Evolutionary conservation across 2,329 filamentous ascomycete species (phyloP).

Genomic region (Colletotrichum magnum): DNA sequence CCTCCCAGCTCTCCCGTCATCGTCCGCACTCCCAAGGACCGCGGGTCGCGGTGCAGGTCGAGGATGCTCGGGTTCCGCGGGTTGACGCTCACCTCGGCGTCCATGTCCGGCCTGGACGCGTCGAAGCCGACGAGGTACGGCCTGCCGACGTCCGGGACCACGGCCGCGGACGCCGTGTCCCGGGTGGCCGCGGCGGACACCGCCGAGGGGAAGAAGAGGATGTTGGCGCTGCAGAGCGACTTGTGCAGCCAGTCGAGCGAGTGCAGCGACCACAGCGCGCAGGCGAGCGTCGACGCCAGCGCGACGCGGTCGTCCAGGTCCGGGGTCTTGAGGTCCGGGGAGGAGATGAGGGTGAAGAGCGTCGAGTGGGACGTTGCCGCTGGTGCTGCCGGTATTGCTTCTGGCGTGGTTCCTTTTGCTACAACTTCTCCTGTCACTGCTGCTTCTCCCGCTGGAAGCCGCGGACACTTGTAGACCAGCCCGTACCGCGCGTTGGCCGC

Average conservation of each 20-base stretch:
- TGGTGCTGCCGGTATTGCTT: conserved; percentile 33
- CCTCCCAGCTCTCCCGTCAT: too few species aligned
- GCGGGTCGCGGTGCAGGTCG: conserved; percentile 63
- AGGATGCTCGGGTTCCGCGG: conserved; percentile 58
- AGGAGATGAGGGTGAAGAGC: conserved; percentile 56
- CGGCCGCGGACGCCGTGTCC: conserved; percentile 53
- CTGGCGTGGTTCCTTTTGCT: neutral
- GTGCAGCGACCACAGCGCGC: conserved; percentile 65
- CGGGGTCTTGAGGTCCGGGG: conserved; percentile 57
- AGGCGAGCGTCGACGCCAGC: conserved; percentile 58
- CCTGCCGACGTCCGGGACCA: conserved; percentile 55
- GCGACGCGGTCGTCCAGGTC: conserved; percentile 59
- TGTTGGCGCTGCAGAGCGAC: conserved; percentile 67
- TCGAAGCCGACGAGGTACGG: conserved; percentile 69
- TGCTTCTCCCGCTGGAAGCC: neutral
- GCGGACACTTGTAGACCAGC: conserved; percentile 53
- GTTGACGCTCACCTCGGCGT: conserved; percentile 64
- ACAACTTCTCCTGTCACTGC: neutral
- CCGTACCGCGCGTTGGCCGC: conserved; percentile 55
- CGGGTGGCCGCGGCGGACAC: conserved; percentile 51
- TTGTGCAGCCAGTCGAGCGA: conserved; percentile 71
- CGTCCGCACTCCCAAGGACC: conserved; percentile 52
- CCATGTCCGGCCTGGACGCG: conserved; percentile 64
- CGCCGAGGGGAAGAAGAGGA: conserved; percentile 65
- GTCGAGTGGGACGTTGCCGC: conserved; percentile 54